phyloP scores from a whole-genome alignment of 2,329 filamentous ascomycete genomes.

The Cladophialophora psammophila region DNA sequence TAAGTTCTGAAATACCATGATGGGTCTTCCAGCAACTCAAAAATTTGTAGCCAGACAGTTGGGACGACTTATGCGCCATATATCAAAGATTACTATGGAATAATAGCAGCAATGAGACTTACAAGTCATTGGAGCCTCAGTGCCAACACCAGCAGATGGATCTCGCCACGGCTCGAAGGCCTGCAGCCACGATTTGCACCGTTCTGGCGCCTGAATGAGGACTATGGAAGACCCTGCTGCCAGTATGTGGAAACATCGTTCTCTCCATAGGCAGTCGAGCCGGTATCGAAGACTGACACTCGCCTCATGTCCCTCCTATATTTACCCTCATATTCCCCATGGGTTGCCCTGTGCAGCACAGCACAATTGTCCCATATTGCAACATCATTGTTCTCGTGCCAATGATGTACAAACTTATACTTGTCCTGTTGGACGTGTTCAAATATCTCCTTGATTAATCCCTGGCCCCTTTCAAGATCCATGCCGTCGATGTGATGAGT shows the following conservation, averaged over 20 bases:
- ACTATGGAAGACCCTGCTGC: slow-evolving; percentile 19
- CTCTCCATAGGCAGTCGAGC: slow-evolving; percentile 12
- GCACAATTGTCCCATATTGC: slow-evolving; percentile 23
- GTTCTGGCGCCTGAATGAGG: background rate
- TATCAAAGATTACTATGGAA: too few relatives aligned
- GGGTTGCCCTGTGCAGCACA: slow-evolving; percentile 17
- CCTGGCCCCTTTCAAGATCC: slow-evolving; percentile 6
- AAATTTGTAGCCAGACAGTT: too few relatives aligned
- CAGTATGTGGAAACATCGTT: slow-evolving; percentile 14
- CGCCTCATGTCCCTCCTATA: slow-evolving; percentile 20
- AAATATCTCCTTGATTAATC: slow-evolving; percentile 9
- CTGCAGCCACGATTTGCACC: background rate
- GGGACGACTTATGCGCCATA: too few relatives aligned
- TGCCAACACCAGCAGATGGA: background rate
- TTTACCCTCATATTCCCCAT: slow-evolving; percentile 10
- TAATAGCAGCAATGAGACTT: too few relatives aligned
- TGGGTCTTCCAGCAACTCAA: too few relatives aligned
- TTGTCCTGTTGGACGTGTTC: slow-evolving; percentile 11
- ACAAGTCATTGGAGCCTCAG: too few relatives aligned
- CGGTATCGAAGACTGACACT: slow-evolving; percentile 12
- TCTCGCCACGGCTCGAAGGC: background rate
- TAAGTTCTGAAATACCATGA: too few relatives aligned
- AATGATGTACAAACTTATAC: slow-evolving; percentile 10
- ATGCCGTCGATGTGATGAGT: slow-evolving; percentile 17
- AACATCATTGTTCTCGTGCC: slow-evolving; percentile 8